Conservation (phyloP, 352 stramenopile genomes). For the Globisporangium alternatum region DNA sequence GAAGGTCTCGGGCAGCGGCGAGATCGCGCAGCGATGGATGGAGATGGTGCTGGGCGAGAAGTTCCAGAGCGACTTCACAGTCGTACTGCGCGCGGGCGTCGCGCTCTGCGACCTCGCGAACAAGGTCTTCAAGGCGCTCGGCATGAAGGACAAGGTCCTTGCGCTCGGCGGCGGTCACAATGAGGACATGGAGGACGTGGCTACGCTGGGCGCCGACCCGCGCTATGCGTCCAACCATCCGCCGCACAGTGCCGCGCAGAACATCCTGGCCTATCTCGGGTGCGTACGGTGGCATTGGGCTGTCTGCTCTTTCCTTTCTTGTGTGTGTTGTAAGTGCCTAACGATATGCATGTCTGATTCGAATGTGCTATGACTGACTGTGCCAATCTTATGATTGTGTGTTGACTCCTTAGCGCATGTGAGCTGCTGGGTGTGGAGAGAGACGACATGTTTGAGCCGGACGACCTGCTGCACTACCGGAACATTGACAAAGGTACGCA, state of each 20-base stretch:
- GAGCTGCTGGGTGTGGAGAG: constrained; percentile 54
- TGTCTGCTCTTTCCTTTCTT: background rate
- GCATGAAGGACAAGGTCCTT: constrained; percentile 64
- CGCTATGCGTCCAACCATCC: constrained; percentile 5
- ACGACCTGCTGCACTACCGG: constrained; percentile 57
- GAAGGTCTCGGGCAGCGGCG: constrained; percentile 44
- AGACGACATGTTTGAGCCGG: constrained; percentile 65
- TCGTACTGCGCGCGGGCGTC: constrained; percentile 57
- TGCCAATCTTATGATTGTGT: background rate
- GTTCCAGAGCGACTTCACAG: constrained; percentile 43
- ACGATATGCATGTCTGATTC: constrained; percentile 1
- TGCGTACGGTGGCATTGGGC: constrained; percentile 19
- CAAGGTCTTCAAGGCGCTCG: constrained; percentile 69
- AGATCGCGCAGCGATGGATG: constrained; percentile 83
- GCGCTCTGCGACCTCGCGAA: constrained; percentile 68
- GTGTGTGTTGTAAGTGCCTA: background rate
- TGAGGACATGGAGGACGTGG: background rate
- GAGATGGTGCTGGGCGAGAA: constrained; percentile 87
- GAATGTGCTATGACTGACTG: background rate
- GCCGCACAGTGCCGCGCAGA: constrained; percentile 26
- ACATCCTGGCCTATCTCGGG: constrained; percentile 68
- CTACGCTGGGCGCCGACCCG: background rate
- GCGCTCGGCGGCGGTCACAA: background rate
- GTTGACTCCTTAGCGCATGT: constrained; percentile 41
- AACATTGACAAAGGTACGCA: constrained; percentile 69